Evolutionary conservation across 2,329 filamentous ascomycete genomes (phyloP).

Genomic region (Beauveria sp.): DNA sequence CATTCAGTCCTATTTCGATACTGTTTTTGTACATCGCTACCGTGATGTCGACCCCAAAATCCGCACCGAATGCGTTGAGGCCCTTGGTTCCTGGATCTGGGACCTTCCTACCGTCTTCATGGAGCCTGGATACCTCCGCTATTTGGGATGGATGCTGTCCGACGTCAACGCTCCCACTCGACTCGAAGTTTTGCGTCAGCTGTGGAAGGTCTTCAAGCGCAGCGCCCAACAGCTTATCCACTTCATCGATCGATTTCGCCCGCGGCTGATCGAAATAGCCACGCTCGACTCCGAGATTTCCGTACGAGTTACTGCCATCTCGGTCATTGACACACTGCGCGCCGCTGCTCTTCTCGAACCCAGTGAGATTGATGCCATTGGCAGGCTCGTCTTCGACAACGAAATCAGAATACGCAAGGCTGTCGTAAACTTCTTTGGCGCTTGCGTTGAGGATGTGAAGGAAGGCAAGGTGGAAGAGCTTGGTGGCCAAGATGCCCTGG

Average conservation of each 20-base stretch:
- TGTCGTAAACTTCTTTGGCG: conserved; percentile 83
- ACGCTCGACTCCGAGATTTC: conserved; percentile 73
- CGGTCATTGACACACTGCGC: conserved; percentile 74
- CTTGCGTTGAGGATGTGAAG: conserved; percentile 76
- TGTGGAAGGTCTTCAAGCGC: conserved; percentile 71
- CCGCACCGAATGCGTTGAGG: conserved; percentile 78
- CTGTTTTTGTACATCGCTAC: conserved; percentile 91
- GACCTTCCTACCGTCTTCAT: conserved; percentile 81
- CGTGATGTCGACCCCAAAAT: conserved; percentile 89
- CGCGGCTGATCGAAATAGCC: conserved; percentile 86
- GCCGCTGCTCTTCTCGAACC: conserved; percentile 83
- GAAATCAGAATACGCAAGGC: conserved; percentile 81
- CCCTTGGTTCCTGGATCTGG: conserved; percentile 82
- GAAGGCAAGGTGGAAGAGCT: conserved; percentile 76
- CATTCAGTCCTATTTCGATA: conserved; percentile 82
- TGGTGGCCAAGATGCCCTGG: conserved; percentile 67
- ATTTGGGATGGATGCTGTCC: conserved; percentile 91
- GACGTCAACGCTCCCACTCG: conserved; percentile 69
- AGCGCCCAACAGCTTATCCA: conserved; percentile 77
- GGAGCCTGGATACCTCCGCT: conserved; percentile 82
- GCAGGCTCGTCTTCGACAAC: conserved; percentile 80
- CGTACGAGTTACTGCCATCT: conserved; percentile 73
- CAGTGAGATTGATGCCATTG: conserved; percentile 81
- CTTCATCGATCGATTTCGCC: conserved; percentile 87
- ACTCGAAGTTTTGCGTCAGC: conserved; percentile 78